Evolutionary conservation across 257 asterid species (phyloP).

Genomic region (Schizonepeta tenuifolia): DNA sequence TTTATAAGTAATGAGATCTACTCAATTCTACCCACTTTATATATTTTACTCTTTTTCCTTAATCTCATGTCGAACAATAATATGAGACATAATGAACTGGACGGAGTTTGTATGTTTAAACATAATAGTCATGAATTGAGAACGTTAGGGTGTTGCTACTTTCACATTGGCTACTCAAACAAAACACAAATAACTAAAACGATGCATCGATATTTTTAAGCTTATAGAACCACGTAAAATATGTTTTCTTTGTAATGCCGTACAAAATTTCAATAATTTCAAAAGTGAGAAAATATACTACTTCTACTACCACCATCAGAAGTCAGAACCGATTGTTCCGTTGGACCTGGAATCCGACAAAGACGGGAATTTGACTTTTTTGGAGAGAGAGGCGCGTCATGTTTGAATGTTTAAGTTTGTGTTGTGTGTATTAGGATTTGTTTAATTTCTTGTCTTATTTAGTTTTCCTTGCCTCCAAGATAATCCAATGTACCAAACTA

Average conservation of each 20-base stretch:
- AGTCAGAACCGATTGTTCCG: not conserved
- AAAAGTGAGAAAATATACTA: not conserved
- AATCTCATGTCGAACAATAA: too few relatives aligned
- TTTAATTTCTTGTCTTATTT: not conserved
- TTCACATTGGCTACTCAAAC: too few relatives aligned
- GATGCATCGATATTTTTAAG: not conserved
- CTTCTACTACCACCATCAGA: too few relatives aligned
- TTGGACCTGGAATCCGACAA: conserved; percentile 14
- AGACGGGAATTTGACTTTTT: not conserved
- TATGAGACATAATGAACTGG: too few relatives aligned
- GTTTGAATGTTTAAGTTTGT: not conserved
- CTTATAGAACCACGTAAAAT: not conserved
- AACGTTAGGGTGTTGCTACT: not conserved
- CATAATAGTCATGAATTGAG: not conserved
- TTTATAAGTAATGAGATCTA: too few relatives aligned
- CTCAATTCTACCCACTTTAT: too few relatives aligned
- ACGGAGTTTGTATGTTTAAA: too few relatives aligned
- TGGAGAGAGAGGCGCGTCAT: not conserved
- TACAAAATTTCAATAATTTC: too few relatives aligned
- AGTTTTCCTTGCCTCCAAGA: not conserved
- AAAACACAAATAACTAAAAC: not conserved
- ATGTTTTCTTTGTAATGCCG: not conserved
- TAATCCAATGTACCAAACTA: not conserved
- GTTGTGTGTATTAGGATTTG: not conserved
- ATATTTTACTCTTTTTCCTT: too few relatives aligned